Evolutionary conservation across 169 alveolate genomes (phyloP), one percentile per base, ranked within the genome.

Genomic region (Plasmodium reichenowi): DNA sequence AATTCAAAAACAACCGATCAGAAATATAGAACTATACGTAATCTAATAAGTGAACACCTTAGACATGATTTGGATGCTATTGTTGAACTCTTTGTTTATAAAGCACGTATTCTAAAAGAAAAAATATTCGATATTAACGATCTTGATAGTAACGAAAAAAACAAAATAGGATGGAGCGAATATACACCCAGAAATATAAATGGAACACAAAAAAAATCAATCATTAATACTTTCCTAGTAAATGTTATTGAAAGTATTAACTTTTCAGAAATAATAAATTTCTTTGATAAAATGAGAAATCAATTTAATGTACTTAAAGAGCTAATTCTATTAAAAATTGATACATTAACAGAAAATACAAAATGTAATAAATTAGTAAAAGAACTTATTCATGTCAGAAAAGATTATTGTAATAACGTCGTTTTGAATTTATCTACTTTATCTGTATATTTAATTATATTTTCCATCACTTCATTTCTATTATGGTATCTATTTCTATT

Each of bases 401-500:
- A 75, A 2, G 7, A 45, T 68, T 75, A 62, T 56, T 75, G 88
- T 62, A 43, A 75, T 45, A 13, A 48, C 12, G 45, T 62, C 22
- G 59, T 75, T 17, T 52, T 75, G 32, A 75, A 63, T 47, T 9
- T 63, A 54, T 62, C 72, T 2, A 17, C 20, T 0, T 52, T 75
- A 17, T 75, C 88, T 29, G 13, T 62, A 20, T 47, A 45, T 26
- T 45, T 75, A 0, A 47, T 75, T 17, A 1, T 59, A 24, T 75
- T 62, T 62, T 17, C 75, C 2, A 22, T 63, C 22, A 54, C 60
- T 47, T 75, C 88, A 2, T 75, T 75, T 47, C 47, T 62, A 9
- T 71, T 75, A 17, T 75, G 88, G 88, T 75, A 62, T 71, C 50
- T 48, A 52, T 75, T 75, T 32, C 72, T 75, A n/a, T 75, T 75